Evolutionary conservation across 495 filamentous ascomycete species (phyloP).

Genomic region (Tuber calosporum): DNA sequence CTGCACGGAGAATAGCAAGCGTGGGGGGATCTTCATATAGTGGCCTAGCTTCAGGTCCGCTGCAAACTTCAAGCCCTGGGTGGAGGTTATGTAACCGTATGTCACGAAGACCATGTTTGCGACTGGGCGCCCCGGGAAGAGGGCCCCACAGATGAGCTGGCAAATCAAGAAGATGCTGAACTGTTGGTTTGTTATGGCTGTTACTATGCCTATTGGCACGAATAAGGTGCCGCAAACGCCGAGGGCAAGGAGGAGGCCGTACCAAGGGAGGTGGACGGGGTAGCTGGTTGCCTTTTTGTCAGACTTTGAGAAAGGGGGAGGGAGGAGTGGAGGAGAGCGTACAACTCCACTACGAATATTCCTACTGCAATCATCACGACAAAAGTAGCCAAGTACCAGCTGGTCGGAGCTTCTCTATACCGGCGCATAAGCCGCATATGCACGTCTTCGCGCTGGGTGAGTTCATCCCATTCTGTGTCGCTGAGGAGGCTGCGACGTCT

Average conservation of each 20-base stretch:
- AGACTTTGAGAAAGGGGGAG: constrained; percentile 38
- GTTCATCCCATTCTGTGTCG: constrained; percentile 48
- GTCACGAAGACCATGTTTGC: constrained; percentile 87
- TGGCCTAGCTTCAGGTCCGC: constrained; percentile 81
- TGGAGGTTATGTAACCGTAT: constrained; percentile 69
- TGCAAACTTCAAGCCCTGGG: constrained; percentile 79
- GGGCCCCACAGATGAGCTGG: constrained; percentile 67
- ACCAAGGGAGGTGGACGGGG: constrained; percentile 68
- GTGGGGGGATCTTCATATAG: constrained; percentile 89
- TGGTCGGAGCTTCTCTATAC: constrained; percentile 66
- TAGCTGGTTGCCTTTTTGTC: constrained; percentile 43
- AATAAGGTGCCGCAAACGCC: constrained; percentile 65
- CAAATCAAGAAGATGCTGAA: constrained; percentile 74
- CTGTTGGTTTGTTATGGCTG: constrained; percentile 79
- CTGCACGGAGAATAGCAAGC: constrained; percentile 70
- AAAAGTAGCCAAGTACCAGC: constrained; percentile 68
- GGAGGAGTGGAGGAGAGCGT: constrained; percentile 23
- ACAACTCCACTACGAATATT: constrained; percentile 74
- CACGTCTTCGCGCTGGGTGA: constrained; percentile 62
- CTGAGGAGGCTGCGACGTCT: constrained; percentile 21
- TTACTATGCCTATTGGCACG: constrained; percentile 75
- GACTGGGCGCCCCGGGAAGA: constrained; percentile 74
- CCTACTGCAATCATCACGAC: constrained; percentile 63
- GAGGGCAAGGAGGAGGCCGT: constrained; percentile 67
- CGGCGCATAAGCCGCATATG: constrained; percentile 70